Evolutionary conservation across 192 early-diverging fungal species (phyloP).

Genomic region (Coemansia guatemalensis): DNA sequence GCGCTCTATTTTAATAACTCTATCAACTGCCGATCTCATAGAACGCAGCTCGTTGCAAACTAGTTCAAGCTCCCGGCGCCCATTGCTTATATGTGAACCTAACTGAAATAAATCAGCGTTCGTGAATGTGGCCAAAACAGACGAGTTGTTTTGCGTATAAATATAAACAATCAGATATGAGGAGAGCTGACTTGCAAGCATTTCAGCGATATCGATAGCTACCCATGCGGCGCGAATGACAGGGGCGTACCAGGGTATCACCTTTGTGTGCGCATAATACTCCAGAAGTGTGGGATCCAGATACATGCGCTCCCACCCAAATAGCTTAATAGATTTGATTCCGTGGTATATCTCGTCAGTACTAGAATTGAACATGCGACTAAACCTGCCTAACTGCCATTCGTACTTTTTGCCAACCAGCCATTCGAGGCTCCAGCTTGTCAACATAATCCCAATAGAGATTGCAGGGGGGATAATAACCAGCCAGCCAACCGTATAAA

Average conservation of each 20-base stretch:
- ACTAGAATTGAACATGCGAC: slow-evolving; percentile 5
- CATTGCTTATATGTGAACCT: slow-evolving; percentile 7
- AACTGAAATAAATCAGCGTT: slow-evolving; percentile 38
- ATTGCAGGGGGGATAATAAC: slow-evolving; percentile 20
- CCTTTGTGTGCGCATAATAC: neutral
- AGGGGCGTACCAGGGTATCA: slow-evolving; percentile 36
- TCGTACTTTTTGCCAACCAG: slow-evolving; percentile 16
- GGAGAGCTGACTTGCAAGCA: slow-evolving; percentile 13
- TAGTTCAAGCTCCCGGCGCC: slow-evolving; percentile 3
- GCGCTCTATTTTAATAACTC: slow-evolving; percentile 17
- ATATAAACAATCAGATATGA: slow-evolving; percentile 23
- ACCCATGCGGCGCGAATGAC: slow-evolving; percentile 19
- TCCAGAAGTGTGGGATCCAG: slow-evolving; percentile 22
- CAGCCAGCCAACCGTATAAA: slow-evolving; percentile 23
- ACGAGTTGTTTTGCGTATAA: neutral
- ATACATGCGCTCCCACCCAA: slow-evolving; percentile 47
- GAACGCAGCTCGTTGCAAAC: slow-evolving; percentile 3
- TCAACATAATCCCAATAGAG: neutral
- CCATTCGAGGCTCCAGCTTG: slow-evolving; percentile 4
- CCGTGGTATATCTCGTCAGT: slow-evolving; percentile 23
- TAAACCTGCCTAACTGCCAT: slow-evolving; percentile 5
- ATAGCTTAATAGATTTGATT: slow-evolving; percentile 43
- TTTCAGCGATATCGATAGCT: slow-evolving; percentile 5
- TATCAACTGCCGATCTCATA: slow-evolving; percentile 1
- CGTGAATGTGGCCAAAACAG: neutral